phyloP scores from a whole-genome alignment of 2,329 filamentous ascomycete species.

The Neopestalotiopsis rosae region DNA sequence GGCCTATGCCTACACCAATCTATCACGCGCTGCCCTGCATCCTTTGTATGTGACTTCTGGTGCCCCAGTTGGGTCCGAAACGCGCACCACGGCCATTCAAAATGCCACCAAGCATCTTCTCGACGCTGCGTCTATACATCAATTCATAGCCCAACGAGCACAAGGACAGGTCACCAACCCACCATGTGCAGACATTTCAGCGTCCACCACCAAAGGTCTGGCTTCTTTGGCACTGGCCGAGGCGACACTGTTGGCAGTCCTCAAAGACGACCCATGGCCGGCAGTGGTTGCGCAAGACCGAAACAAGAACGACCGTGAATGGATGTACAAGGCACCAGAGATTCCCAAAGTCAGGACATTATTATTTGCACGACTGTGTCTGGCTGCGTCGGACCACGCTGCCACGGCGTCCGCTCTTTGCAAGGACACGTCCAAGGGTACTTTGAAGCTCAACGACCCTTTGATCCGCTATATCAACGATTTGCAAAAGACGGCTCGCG shows the following conservation, averaged over 20 bases:
- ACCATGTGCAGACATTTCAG: slow-evolving; percentile 59
- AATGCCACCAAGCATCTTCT: slow-evolving; percentile 79
- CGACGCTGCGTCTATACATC: slow-evolving; percentile 78
- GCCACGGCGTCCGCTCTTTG: slow-evolving; percentile 68
- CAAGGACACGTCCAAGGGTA: slow-evolving; percentile 41
- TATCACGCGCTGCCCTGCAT: slow-evolving; percentile 75
- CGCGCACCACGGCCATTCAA: slow-evolving; percentile 72
- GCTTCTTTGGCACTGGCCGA: slow-evolving; percentile 78
- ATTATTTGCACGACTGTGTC: slow-evolving; percentile 84
- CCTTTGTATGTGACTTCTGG: slow-evolving; percentile 72
- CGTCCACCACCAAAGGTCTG: slow-evolving; percentile 59
- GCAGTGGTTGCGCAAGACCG: slow-evolving; percentile 80
- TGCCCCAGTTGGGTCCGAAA: slow-evolving; percentile 65
- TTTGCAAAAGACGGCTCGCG: slow-evolving; percentile 75
- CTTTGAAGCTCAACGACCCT: slow-evolving; percentile 64
- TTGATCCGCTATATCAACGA: slow-evolving; percentile 78
- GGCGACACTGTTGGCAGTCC: slow-evolving; percentile 84
- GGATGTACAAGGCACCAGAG: slow-evolving; percentile 93
- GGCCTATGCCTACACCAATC: slow-evolving; percentile 74
- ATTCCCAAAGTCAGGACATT: slow-evolving; percentile 89
- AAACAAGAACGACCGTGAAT: slow-evolving; percentile 85
- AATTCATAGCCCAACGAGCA: slow-evolving; percentile 67
- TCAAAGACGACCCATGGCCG: slow-evolving; percentile 95
- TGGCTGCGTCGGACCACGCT: slow-evolving; percentile 88
- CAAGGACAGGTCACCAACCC: slow-evolving; percentile 45